phyloP scores from a whole-genome alignment of 2,329 filamentous ascomycete species.

The Penicillium brevicompactum region DNA sequence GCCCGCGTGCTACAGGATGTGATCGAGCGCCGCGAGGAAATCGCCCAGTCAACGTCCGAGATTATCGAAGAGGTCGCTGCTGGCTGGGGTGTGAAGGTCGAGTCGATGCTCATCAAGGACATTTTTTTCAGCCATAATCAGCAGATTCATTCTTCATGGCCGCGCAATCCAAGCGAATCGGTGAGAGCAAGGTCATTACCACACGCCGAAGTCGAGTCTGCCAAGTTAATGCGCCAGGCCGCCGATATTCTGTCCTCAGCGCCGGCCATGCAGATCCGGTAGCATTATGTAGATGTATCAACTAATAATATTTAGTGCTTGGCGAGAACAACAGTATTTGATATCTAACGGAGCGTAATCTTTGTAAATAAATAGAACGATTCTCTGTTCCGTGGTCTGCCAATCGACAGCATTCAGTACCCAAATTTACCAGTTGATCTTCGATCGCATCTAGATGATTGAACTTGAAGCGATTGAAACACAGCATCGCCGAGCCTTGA shows the following conservation, averaged over 20 bases:
- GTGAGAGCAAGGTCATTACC: conserved; percentile 98
- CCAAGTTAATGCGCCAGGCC: conserved; percentile 82
- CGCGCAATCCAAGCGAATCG: conserved; percentile 96
- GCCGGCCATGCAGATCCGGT: conserved; percentile 97
- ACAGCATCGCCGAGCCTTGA: too few relatives aligned
- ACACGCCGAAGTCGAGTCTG: conserved; percentile 92
- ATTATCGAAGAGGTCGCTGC: conserved; percentile 95
- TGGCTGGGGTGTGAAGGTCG: conserved; percentile 93
- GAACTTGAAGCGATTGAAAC: too few relatives aligned
- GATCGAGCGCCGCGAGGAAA: conserved; percentile 96
- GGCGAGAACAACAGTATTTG: too few relatives aligned
- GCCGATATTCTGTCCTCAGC: conserved; percentile 90
- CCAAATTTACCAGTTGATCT: too few relatives aligned
- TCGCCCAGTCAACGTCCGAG: conserved; percentile 90
- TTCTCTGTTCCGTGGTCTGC: too few relatives aligned
- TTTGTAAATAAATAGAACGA: too few relatives aligned
- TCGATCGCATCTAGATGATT: too few relatives aligned
- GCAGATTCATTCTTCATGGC: conserved; percentile 97
- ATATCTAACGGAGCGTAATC: too few relatives aligned
- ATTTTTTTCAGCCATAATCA: conserved; percentile 96
- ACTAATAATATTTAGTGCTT: too few relatives aligned
- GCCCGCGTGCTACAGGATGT: conserved; percentile 95
- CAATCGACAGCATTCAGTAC: too few relatives aligned
- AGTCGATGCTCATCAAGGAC: conserved; percentile 99
- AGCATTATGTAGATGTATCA: too few relatives aligned